A percentile compares a stretch with the other conserved stretches of the same genome.
Evolutionary conservation across 495 filamentous ascomycete genomes (phyloP).

Genomic region (Penicillium manginii): DNA sequence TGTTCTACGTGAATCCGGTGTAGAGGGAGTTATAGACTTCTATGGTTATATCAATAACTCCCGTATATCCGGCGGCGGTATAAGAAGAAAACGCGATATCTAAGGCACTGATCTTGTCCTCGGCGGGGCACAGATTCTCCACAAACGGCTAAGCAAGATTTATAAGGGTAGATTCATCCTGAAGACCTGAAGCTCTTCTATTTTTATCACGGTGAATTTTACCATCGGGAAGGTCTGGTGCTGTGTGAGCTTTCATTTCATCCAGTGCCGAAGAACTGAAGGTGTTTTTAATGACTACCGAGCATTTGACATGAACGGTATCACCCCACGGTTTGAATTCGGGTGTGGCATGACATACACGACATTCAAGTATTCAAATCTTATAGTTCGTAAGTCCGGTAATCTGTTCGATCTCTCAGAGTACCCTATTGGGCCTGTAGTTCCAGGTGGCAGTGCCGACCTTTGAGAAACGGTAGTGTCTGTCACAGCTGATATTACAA

Average conservation of each 20-base stretch:
- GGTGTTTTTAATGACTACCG: no score
- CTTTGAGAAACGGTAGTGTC: no score
- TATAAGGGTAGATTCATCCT: slow-evolving; percentile 60
- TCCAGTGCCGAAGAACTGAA: slow-evolving; percentile 56
- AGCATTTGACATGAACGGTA: no score
- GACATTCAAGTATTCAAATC: no score
- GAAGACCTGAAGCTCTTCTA: slow-evolving; percentile 56
- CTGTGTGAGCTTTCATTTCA: slow-evolving; percentile 52
- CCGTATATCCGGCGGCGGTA: slow-evolving; percentile 61
- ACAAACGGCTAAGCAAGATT: slow-evolving; percentile 62
- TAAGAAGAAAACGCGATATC: slow-evolving; percentile 54
- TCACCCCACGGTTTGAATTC: no score
- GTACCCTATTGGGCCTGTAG: no score
- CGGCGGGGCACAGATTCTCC: slow-evolving; percentile 52
- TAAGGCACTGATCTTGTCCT: slow-evolving; percentile 56
- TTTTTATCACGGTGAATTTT: slow-evolving; percentile 56
- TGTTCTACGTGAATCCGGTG: slow-evolving; percentile 82
- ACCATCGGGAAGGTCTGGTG: slow-evolving; percentile 58
- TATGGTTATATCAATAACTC: slow-evolving; percentile 73
- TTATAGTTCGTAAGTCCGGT: no score
- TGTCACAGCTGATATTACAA: no score
- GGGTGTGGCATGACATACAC: no score
- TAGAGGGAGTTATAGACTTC: slow-evolving; percentile 61
- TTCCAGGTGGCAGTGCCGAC: no score
- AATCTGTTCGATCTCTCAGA: no score